Percentiles rank a stretch among this genome's conserved stretches.
Evolutionary conservation across 345 rosid species (phyloP).

Genomic region (Eucalyptus viminalis): DNA sequence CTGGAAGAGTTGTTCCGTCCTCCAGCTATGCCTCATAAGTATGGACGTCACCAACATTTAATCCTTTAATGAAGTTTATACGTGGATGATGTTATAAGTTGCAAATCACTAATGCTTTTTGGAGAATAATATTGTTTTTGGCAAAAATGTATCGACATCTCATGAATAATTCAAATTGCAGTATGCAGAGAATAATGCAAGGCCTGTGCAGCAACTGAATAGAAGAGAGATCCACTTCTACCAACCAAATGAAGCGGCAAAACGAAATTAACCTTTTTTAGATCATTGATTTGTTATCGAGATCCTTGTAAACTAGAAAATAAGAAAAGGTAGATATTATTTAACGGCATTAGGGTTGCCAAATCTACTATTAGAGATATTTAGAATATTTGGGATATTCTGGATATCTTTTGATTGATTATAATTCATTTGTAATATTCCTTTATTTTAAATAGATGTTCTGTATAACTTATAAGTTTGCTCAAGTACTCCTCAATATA

Average conservation of each 20-base stretch:
- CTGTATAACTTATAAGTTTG: neutral
- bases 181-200: constrained; percentile 39
- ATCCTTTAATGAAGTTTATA: neutral
- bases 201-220: constrained; percentile 36
- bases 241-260: neutral
- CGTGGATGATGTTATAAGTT: neutral
- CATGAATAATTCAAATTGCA: neutral
- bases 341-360: neutral
- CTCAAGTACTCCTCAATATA: neutral
- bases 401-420: neutral
- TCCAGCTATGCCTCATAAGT: neutral
- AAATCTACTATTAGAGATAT: neutral
- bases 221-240: neutral
- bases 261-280: neutral
- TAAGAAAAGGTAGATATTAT: neutral
- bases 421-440: neutral
- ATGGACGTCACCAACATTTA: neutral
- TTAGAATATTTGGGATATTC: neutral
- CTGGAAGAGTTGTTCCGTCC: neutral
- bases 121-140: neutral
- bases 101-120: neutral
- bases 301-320: neutral
- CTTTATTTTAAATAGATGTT: neutral
- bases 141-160: neutral
- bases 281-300: neutral